Conservation (phyloP, 75 land plant genomes). For the Picea glauca region DNA sequence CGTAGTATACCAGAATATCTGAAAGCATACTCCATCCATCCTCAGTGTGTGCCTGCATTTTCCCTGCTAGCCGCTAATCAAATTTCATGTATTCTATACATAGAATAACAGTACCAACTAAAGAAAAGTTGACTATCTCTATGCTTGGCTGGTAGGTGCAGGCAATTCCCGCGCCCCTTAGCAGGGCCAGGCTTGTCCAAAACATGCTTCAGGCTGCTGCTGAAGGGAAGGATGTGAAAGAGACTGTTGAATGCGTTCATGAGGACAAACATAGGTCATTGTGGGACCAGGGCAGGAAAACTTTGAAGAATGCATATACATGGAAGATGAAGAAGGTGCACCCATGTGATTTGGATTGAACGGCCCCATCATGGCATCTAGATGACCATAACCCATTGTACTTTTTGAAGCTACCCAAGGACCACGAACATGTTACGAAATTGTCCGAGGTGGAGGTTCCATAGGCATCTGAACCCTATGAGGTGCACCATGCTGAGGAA, state of each 20-base stretch:
- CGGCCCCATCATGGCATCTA: constrained; percentile 69
- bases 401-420: constrained; percentile 53
- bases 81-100: neutral
- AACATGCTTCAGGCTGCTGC: constrained; percentile 77
- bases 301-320: constrained; percentile 73
- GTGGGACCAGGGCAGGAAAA: constrained; percentile 69
- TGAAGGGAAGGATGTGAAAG: constrained; percentile 75
- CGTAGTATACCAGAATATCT: neutral
- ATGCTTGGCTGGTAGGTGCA: constrained; percentile 71
- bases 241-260: constrained; percentile 67
- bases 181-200: constrained; percentile 93
- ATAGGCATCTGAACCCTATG: constrained; percentile 63
- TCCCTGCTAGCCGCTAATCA: constrained; percentile 7
- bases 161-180: constrained; percentile 88
- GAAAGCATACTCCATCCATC: constrained; percentile 1
- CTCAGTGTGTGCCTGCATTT: constrained; percentile 10
- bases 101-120: neutral
- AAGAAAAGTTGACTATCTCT: constrained; percentile 1
- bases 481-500: constrained; percentile 83
- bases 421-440: constrained; percentile 48
- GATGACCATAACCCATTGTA: constrained; percentile 49
- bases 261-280: constrained; percentile 56
- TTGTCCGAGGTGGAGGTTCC: constrained; percentile 55
- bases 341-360: constrained; percentile 58
- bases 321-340: constrained; percentile 37